phyloP scores from a whole-genome alignment of 805 yeast species.

The Wickerhamomyces bisporus region DNA sequence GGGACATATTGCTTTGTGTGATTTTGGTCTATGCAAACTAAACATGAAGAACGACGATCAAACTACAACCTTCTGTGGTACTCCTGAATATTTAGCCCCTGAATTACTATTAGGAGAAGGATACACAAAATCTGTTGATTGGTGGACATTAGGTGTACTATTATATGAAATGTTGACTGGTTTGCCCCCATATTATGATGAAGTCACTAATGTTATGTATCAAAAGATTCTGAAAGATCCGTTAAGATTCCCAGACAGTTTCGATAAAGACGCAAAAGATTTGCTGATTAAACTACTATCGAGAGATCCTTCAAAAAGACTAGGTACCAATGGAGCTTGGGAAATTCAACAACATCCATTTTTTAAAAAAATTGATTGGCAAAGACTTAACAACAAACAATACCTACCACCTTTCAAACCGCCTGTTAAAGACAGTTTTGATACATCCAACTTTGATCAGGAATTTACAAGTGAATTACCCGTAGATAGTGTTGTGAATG shows the following conservation, averaged over 20 bases:
- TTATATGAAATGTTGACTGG: constrained; percentile 96
- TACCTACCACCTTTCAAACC: constrained; percentile 97
- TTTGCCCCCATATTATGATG: constrained; percentile 95
- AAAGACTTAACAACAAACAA: constrained; percentile 71
- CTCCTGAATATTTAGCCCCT: constrained; percentile 96
- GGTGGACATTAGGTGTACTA: constrained; percentile 97
- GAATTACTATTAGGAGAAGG: constrained; percentile 89
- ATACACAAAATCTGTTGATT: constrained; percentile 91
- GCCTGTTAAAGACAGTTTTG: constrained; percentile 75
- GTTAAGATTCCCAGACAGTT: constrained; percentile 78
- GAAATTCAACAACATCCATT: constrained; percentile 83
- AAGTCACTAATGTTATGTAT: constrained; percentile 89
- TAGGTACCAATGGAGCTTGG: constrained; percentile 75
- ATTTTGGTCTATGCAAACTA: constrained; percentile 92
- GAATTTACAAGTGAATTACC: constrained; percentile 93
- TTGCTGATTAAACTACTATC: constrained; percentile 67
- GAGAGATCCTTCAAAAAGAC: constrained; percentile 78
- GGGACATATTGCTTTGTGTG: constrained; percentile 97
- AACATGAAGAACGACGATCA: constrained; percentile 89
- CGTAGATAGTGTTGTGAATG: constrained; percentile 92
- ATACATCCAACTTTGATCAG: constrained; percentile 89
- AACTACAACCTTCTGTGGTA: constrained; percentile 93
- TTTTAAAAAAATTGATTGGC: constrained; percentile 89
- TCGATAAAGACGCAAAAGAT: constrained; percentile 83
- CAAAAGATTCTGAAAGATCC: constrained; percentile 88